phyloP scores from a whole-genome alignment of 176 grass and related monocot species.

The Bolboschoenus planiculmis region DNA sequence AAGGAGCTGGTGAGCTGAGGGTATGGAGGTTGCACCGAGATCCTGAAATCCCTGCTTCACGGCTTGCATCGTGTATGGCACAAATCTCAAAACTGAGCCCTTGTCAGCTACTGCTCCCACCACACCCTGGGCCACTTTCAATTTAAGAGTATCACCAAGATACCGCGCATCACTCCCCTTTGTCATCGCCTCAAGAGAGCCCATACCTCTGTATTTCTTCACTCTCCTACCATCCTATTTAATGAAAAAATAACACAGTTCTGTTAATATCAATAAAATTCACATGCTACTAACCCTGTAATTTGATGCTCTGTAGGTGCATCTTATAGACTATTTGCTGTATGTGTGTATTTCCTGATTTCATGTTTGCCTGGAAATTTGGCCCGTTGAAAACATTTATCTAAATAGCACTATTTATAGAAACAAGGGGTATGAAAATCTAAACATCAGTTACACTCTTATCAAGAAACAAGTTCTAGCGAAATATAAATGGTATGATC shows the following conservation, averaged over 20 bases:
- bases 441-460: neutral
- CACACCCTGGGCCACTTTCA: slow-evolving; percentile 87
- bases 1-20: slow-evolving; percentile 73
- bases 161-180: slow-evolving; percentile 92
- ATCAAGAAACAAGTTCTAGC: neutral
- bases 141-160: slow-evolving; percentile 85
- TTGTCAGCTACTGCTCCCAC: slow-evolving; percentile 92
- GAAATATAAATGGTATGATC: neutral
- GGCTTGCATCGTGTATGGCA: slow-evolving; percentile 96
- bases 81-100: slow-evolving; percentile 85
- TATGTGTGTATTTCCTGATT: neutral
- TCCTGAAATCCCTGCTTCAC: slow-evolving; percentile 98
- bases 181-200: slow-evolving; percentile 89
- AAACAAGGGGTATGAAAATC: neutral
- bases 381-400: neutral
- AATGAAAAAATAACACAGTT: slow-evolving; percentile 10
- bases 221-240: slow-evolving; percentile 53
- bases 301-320: neutral
- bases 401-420: neutral
- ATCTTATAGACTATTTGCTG: neutral
- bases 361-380: neutral
- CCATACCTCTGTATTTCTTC: slow-evolving; percentile 97
- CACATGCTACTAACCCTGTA: neutral
- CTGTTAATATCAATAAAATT: neutral
- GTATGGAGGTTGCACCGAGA: slow-evolving; percentile 76